These are phyloP conservation scores for Amphirosellinia nigrospora DNA, from an alignment of 495 filamentous ascomycete genomes.

Conservation along the genomic window DNA sequence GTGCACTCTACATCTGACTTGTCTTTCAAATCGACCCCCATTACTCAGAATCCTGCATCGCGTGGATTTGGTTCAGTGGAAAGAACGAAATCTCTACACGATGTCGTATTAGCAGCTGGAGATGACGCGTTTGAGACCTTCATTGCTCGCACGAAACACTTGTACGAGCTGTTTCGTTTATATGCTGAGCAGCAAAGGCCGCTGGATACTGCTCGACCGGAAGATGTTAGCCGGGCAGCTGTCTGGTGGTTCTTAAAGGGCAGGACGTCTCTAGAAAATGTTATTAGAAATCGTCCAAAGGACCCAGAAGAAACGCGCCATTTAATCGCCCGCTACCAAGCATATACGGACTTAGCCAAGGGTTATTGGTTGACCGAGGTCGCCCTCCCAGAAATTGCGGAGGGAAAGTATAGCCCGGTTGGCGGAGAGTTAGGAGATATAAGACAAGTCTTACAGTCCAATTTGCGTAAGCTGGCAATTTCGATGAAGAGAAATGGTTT, in stretches of 20 bases:
- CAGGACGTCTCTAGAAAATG: conserved; percentile 71
- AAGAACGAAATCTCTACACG: conserved; percentile 39
- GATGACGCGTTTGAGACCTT: conserved; percentile 74
- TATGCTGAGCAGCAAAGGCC: conserved; percentile 75
- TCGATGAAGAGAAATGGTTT: conserved; percentile 85
- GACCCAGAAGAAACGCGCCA: conserved; percentile 49
- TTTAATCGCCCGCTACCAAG: conserved; percentile 62
- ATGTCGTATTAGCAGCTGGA: conserved; percentile 49
- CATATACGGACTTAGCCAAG: conserved; percentile 81
- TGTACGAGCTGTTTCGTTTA: conserved; percentile 70
- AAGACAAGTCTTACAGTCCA: conserved; percentile 62
- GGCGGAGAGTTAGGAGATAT: conserved; percentile 53
- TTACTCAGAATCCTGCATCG: conserved; percentile 33
- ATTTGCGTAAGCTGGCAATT: conserved; percentile 72
- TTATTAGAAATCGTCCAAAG: conserved; percentile 66
- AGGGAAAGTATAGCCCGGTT: conserved; percentile 39
- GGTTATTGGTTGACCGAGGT: conserved; percentile 78
- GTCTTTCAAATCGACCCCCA: conserved; percentile 38
- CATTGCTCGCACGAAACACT: conserved; percentile 65
- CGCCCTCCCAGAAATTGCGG: conserved; percentile 62
- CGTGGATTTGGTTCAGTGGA: conserved; percentile 35
- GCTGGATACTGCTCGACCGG: conserved; percentile 59
- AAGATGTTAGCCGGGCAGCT: conserved; percentile 71
- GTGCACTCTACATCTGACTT: conserved; percentile 35
- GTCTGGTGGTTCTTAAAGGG: conserved; percentile 91